Evolutionary conservation across 1,139 yeast species (phyloP), one percentile per base, ranked within the genome.

Genomic region (Saccharomyces hybrid): DNA sequence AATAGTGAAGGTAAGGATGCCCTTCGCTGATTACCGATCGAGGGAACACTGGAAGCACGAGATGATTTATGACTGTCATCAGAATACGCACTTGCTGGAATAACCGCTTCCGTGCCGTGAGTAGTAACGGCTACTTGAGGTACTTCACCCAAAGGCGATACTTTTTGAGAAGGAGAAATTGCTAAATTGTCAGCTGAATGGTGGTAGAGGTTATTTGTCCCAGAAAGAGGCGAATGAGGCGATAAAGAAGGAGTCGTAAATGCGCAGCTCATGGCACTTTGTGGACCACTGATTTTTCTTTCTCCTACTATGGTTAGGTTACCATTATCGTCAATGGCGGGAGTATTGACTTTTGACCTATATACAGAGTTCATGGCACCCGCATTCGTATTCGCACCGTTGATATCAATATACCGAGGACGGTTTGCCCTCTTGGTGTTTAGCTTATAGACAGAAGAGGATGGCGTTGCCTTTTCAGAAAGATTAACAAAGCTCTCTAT

Each of bases 321-420:
- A 48, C 73, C 73, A 52, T 69, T 64, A 48, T 69, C 73, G 56
- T 69, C 73, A 50, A 69, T 66, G 19, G 70, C 67, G 7, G 73
- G 73, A 1, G 72, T 68, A 42, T 66, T 64, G 5, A 66, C 57
- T 41, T 55, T 62, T 7, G 70, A 60, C 50, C 65, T 58, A 11
- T 55, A 49, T 34, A 34, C 42, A 8, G 42, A 34, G 16, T 14
- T 34, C 42, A 14, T 34, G 12, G 42, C 21, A 8, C 42, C 42
- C 16, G 42, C 42, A 34, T 14, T 34, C 42, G 21, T 34, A 34
- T 34, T 34, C 12, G 11, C 42, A 19, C 42, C 11, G 4, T 34
- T 34, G 42, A 34, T 34, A 19, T 34, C 42, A 14, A 34, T 34
- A 34, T 34, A 34, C 3, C 21, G 21, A 34, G 42, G 42, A 14